A percentile compares a stretch with the other conserved stretches of the same genome.
Conservation (phyloP, 352 stramenopile genomes). For the Pythium dissimile region DNA sequence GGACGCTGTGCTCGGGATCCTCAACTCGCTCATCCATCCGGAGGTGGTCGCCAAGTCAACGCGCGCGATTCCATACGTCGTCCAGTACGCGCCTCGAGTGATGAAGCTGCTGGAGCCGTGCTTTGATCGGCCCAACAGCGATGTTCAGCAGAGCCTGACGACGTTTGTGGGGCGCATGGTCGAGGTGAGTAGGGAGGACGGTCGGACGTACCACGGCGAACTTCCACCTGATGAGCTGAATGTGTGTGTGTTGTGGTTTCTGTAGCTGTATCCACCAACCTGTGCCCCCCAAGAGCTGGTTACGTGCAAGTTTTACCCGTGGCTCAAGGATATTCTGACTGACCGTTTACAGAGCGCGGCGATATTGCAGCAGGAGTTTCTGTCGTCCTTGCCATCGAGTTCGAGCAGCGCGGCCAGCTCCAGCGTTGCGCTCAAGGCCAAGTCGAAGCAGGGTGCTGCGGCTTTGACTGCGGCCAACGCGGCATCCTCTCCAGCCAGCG, state of each 20-base stretch:
- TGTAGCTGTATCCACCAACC: slow-evolving; percentile 75
- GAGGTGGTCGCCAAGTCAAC: slow-evolving; percentile 74
- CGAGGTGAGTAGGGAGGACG: slow-evolving; percentile 60
- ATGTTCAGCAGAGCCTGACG: slow-evolving; percentile 71
- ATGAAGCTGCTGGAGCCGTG: slow-evolving; percentile 89
- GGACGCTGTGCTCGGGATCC: slow-evolving; percentile 81
- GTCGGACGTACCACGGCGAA: too few relatives aligned
- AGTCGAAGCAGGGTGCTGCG: slow-evolving; percentile 27
- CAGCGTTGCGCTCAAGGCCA: slow-evolving; percentile 28
- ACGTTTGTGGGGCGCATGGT: slow-evolving; percentile 70
- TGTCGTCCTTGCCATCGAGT: slow-evolving; percentile 17
- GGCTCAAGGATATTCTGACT: slow-evolving; percentile 84
- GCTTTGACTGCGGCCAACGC: background rate
- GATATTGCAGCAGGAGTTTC: slow-evolving; percentile 55
- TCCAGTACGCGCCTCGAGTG: slow-evolving; percentile 85
- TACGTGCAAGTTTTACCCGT: slow-evolving; percentile 86
- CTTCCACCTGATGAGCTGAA: background rate
- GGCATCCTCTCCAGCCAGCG: slow-evolving; percentile 6
- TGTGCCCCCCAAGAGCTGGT: slow-evolving; percentile 65
- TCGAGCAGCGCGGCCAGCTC: slow-evolving; percentile 10
- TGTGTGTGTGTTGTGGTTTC: slow-evolving; percentile 5
- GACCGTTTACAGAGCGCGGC: slow-evolving; percentile 71
- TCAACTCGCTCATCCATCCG: slow-evolving; percentile 78
- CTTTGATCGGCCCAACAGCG: slow-evolving; percentile 79
- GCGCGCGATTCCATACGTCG: slow-evolving; percentile 74